These are phyloP conservation scores for Ostreobium quekettii DNA, from an alignment of 139 green algal genomes.

Conservation along the genomic window DNA sequence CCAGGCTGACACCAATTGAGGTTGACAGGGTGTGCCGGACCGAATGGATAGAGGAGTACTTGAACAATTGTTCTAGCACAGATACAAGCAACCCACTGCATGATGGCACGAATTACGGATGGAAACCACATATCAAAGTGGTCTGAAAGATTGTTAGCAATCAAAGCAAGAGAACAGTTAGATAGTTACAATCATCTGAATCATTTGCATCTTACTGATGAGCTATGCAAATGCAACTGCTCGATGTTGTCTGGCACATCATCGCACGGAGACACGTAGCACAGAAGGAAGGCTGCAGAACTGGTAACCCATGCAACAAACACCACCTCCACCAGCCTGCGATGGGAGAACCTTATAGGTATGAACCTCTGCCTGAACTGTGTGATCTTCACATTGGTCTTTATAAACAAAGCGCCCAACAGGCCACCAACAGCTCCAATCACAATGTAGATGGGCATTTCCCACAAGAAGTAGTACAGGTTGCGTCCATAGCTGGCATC, in stretches of 20 bases:
- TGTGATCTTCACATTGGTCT: conserved; percentile 20
- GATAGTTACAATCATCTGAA: too few relatives aligned
- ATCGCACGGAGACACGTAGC: conserved; percentile 17
- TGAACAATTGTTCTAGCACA: too few relatives aligned
- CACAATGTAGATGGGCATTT: conserved; percentile 39
- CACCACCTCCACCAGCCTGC: conserved; percentile 14
- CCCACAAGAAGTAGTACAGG: conserved; percentile 52
- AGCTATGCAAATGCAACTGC: too few relatives aligned
- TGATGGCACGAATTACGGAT: too few relatives aligned
- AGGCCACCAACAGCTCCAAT: conserved; percentile 17
- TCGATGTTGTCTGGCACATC: background rate
- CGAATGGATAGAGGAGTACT: too few relatives aligned
- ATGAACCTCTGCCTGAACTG: conserved; percentile 5
- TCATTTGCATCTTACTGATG: too few relatives aligned
- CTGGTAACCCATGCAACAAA: conserved; percentile 14
- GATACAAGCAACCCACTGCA: too few relatives aligned
- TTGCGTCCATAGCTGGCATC: conserved; percentile 31
- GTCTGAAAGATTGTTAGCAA: too few relatives aligned
- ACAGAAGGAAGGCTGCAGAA: conserved; percentile 7
- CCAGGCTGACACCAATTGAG: too few relatives aligned
- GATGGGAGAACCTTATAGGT: background rate
- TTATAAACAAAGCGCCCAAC: conserved; percentile 13
- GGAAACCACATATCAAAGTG: too few relatives aligned
- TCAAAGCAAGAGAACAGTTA: too few relatives aligned
- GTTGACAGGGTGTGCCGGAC: too few relatives aligned